Percentiles rank a stretch among this genome's conserved stretches.
phyloP scores from a whole-genome alignment of 2,329 filamentous ascomycete genomes.

The Talaromyces sp. region DNA sequence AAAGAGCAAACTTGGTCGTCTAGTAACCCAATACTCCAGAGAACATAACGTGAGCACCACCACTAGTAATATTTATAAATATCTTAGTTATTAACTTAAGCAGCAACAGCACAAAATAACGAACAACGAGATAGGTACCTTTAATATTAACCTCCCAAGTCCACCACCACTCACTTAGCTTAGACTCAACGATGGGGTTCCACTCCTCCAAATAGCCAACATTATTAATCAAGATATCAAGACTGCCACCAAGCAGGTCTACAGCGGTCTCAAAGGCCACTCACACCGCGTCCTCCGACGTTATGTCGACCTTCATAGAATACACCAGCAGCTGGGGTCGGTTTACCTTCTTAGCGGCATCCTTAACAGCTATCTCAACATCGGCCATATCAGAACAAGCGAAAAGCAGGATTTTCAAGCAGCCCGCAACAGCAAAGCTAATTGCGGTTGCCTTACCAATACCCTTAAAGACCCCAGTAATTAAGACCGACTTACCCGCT shows the following conservation, averaged over 20 bases:
- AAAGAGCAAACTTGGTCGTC: slow-evolving; percentile 45
- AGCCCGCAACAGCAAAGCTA: slow-evolving; percentile 50
- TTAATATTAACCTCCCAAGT: slow-evolving; percentile 43
- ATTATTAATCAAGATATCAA: slow-evolving; percentile 45
- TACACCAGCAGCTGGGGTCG: slow-evolving; percentile 36
- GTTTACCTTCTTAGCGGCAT: slow-evolving; percentile 31
- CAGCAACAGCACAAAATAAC: slow-evolving; percentile 41
- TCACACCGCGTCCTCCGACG: slow-evolving; percentile 15
- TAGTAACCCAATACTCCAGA: slow-evolving; percentile 41
- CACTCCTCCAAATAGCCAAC: slow-evolving; percentile 28
- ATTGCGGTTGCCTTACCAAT: slow-evolving; percentile 48
- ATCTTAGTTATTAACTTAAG: slow-evolving; percentile 26
- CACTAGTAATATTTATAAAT: slow-evolving; percentile 43
- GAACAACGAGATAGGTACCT: slow-evolving; percentile 40
- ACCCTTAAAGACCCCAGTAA: slow-evolving; percentile 50
- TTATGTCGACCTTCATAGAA: slow-evolving; percentile 38
- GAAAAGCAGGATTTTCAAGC: slow-evolving; percentile 46
- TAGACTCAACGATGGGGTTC: slow-evolving; percentile 24
- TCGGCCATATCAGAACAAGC: slow-evolving; percentile 43
- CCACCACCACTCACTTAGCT: slow-evolving; percentile 33
- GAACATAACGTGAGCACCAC: slow-evolving; percentile 32
- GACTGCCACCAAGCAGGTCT: not conserved
- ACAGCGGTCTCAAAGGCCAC: not conserved
- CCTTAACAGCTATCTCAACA: slow-evolving; percentile 26
- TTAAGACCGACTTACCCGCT: slow-evolving; percentile 39